Base-by-base conservation (phyloP, 352 stramenopile species). In the Globisporangium yorkense region DNA sequence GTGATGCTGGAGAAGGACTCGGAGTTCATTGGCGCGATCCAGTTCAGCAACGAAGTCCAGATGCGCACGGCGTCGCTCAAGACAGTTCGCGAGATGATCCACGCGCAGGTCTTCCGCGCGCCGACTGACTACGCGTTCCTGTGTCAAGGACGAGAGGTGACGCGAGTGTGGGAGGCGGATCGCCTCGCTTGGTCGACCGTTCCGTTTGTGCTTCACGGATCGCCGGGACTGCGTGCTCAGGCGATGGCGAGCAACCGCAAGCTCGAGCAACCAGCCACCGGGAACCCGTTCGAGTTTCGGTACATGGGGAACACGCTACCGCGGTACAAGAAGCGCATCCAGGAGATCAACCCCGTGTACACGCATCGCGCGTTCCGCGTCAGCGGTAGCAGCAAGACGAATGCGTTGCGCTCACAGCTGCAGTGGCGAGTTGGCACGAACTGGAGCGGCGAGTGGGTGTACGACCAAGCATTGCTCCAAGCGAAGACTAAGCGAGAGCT, bases 381-480 rank as follows among this genome's bases (percentile, higher is more conserved):
- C 15, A 49, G 55, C 16, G 63, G 60, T 63, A 67, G 60, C 67
- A 31, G 41, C 15, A 45, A 57, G 20, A 54, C 55, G 62, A 68
- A 83, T 29, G 47, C 59, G 7, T 63, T 85, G 0, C 56, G 63
- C 5, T 53, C 63, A 3, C 20, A 54, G 29, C 56, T 80, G 27
- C 58, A 72, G 39, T 88, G 78, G 78, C 62, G 56, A 43, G 67
- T 88, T 37, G 73, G 63, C 5, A 72, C 70, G 20, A 84, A 78
- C 13, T 88, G 78, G 75, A 82, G 75, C 44, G 78, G 78, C 8
- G 75, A 87, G 50, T 88, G 78, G 78, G 53, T 85, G 9, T 87
- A 80, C 35, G 62, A 71, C 7, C 78, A 88, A 49, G 39, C 55
- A 12, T 60, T 51, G n/a, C 64, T 84, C 15, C 41, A 56, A 3